Evolutionary conservation across 306 rosid species (phyloP).

Genomic region (Prunus mongolica): DNA sequence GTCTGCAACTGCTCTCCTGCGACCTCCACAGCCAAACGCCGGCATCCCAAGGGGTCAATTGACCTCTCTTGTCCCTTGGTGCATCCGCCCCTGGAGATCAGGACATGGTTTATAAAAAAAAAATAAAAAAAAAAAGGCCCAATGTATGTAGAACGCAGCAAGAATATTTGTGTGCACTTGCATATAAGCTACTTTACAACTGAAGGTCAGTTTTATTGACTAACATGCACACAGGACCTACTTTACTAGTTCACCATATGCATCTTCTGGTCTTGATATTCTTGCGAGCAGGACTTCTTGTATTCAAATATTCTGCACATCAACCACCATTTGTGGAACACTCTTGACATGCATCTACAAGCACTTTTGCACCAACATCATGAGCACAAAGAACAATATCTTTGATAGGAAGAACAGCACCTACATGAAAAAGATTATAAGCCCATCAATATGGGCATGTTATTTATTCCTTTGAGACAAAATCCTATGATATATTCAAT

Average conservation of each 20-base stretch:
- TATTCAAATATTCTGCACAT: constrained; percentile 47
- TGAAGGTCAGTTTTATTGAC: background rate
- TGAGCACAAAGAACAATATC: constrained; percentile 77
- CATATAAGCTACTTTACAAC: background rate
- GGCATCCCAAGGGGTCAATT: too few relatives aligned
- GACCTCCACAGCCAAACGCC: too few relatives aligned
- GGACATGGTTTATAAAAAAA: background rate
- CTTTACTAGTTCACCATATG: background rate
- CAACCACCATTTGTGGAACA: constrained; percentile 93
- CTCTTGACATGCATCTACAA: constrained; percentile 95
- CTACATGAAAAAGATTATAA: constrained; percentile 34
- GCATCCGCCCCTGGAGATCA: background rate
- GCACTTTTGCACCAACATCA: constrained; percentile 85
- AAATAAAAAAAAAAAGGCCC: background rate
- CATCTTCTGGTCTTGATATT: background rate
- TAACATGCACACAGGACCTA: too few relatives aligned
- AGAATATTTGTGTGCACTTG: background rate
- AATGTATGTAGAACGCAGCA: background rate
- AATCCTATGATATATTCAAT: background rate
- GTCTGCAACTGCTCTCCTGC: too few relatives aligned
- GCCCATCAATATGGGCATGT: background rate
- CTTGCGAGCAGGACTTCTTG: background rate
- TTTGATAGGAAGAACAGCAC: constrained; percentile 74
- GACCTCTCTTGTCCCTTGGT: too few relatives aligned
- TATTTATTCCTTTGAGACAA: background rate